Evolutionary conservation across 1,284 basidiomycete species (phyloP), one percentile per base, ranked within the genome.

Genomic region (Irpex sp.): DNA sequence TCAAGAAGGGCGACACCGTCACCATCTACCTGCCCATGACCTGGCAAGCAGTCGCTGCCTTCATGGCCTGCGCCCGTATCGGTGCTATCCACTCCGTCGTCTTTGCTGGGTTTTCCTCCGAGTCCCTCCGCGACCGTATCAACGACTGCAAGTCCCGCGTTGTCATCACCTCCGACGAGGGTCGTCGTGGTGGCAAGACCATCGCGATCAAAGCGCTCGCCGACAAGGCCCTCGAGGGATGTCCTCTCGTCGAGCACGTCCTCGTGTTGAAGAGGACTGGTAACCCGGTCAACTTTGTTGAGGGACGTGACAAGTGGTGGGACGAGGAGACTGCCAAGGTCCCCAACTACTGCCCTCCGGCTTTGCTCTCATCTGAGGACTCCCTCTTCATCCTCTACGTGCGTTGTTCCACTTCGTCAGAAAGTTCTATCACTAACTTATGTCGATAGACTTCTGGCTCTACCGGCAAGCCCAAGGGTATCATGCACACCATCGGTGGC

Each of bases 31-130:
- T 91, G 35, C 90, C 90, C 56, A 93, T 91, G 90, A 88, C 88
- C 51, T 96, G 93, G 93, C 91, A 98, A 69, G 90, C 96, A 18
- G 93, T 90, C 58, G 94, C 94, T 42, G 91, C 96, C 36, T 95
- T 99, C 85, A 88, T 99, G 58, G 96, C 96, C 19, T 98, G 96
- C 75, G 96, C 96, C 5, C 90, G 96, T 68, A 93, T 99, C 70
- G 97, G 96, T 58, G 96, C 97, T 28, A 82, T 99, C 60, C 97
- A 99, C 80, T 97, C 94, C n/a, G 96, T 98, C 71, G 90, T 99
- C 65, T 99, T 99, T 71, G 96, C 96, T 57, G 96, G 97, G 14
- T 99, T 99, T 82, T 94, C 91, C 8, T 88, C 96, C n/a, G 97
- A 98, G 77, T 93, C 93, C 9, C 87, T 99, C 60, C 87, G 96